phyloP scores from a whole-genome alignment of 495 filamentous ascomycete species.

The Tuber microsphaerosporum region DNA sequence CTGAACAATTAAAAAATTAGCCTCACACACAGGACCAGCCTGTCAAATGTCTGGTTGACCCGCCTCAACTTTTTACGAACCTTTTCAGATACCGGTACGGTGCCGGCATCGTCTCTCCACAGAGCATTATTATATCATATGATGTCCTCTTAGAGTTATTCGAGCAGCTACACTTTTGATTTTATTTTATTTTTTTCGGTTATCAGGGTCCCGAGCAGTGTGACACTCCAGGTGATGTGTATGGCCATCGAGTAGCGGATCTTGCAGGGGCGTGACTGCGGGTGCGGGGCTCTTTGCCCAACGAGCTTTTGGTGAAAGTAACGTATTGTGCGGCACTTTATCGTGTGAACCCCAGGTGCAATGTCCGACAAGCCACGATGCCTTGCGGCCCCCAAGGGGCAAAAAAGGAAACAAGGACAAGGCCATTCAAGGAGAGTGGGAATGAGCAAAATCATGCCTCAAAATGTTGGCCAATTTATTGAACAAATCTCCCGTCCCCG shows the following conservation, averaged over 20 bases:
- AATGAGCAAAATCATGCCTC: not conserved
- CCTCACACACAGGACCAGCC: not conserved
- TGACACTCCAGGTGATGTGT: not conserved
- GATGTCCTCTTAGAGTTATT: not conserved
- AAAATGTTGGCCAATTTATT: not conserved
- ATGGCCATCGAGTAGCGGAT: not conserved
- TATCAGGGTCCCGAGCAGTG: not conserved
- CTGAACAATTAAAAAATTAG: not conserved
- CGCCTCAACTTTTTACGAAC: not conserved
- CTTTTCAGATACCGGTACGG: not conserved
- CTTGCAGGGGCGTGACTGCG: not conserved
- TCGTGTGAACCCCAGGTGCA: not conserved
- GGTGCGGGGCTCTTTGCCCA: not conserved
- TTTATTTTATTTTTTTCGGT: not conserved
- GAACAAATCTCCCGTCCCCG: not conserved
- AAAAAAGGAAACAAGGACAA: not conserved
- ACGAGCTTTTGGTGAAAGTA: not conserved
- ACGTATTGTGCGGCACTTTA: not conserved
- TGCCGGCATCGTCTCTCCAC: not conserved
- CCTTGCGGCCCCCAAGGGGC: not conserved
- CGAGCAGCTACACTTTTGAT: not conserved
- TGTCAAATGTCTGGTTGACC: not conserved
- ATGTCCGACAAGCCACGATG: not conserved
- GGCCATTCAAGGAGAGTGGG: not conserved
- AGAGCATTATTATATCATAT: not conserved